phyloP scores from a whole-genome alignment of 2,329 filamentous ascomycete genomes.

The Amauroascus verrucosus region DNA sequence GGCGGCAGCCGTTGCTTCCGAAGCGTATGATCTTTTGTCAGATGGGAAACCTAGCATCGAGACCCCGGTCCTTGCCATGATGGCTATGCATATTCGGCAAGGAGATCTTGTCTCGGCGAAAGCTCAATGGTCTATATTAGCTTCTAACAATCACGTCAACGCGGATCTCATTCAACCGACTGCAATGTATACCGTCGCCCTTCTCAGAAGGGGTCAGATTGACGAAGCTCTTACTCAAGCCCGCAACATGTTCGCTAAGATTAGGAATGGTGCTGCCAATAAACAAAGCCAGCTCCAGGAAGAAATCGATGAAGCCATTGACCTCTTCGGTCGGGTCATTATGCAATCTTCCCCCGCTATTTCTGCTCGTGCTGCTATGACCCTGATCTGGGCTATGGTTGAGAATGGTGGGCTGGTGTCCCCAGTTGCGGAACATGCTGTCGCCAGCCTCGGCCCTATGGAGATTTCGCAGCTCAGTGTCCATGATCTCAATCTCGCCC shows the following conservation, averaged over 20 bases:
- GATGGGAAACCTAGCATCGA: constrained; percentile 43
- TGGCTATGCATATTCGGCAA: constrained; percentile 75
- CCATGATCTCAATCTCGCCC: constrained; percentile 46
- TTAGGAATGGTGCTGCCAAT: constrained; percentile 52
- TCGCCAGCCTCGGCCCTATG: constrained; percentile 51
- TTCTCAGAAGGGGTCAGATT: constrained; percentile 75
- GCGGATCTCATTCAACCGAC: constrained; percentile 71
- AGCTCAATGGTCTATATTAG: constrained; percentile 69
- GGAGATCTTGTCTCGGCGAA: constrained; percentile 69
- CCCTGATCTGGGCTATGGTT: constrained; percentile 53
- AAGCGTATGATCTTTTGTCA: constrained; percentile 53
- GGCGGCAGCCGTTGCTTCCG: constrained; percentile 56
- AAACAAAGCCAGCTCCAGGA: constrained; percentile 49
- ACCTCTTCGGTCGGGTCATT: constrained; percentile 54
- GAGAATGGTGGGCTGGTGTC: constrained; percentile 55
- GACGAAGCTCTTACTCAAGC: constrained; percentile 70
- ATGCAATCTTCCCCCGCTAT: constrained; percentile 43
- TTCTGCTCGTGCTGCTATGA: constrained; percentile 47
- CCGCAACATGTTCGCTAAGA: constrained; percentile 76
- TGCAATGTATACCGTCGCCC: constrained; percentile 78
- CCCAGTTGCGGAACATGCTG: constrained; percentile 49
- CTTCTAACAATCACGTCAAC: constrained; percentile 46
- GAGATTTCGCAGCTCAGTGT: constrained; percentile 47
- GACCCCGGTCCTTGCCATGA: constrained; percentile 61
- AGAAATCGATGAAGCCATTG: constrained; percentile 77